These are phyloP conservation scores for Auxenochlorella protothecoides DNA, from an alignment of 139 green algal species.

Conservation along the genomic window DNA sequence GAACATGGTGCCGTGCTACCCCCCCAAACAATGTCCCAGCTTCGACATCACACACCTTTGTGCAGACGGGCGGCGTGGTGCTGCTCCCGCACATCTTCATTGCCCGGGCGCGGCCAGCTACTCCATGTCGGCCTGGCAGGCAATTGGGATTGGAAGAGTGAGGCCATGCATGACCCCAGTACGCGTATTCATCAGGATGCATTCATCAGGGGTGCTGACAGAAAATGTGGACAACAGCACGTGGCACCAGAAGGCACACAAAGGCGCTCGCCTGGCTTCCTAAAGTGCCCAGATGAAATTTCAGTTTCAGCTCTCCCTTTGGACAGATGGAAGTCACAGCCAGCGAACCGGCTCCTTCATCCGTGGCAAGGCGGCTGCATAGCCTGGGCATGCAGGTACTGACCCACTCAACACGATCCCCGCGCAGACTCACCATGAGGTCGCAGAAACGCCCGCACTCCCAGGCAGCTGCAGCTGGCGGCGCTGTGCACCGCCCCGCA, in stretches of 20 bases:
- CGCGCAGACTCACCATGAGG: too few species aligned
- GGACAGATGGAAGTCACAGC: slow-evolving; percentile 4
- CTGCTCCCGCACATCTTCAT: too few species aligned
- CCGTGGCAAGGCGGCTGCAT: slow-evolving; percentile 20
- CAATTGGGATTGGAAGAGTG: too few species aligned
- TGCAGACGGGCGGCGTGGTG: too few species aligned
- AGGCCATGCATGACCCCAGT: too few species aligned
- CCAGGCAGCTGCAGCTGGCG: neutral
- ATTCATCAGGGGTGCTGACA: neutral
- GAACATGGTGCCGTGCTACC: neutral
- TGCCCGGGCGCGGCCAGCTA: too few species aligned
- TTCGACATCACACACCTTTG: neutral
- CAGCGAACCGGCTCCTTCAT: slow-evolving; percentile 3
- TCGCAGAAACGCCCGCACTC: neutral
- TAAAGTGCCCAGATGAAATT: slow-evolving; percentile 15
- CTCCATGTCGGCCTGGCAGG: too few species aligned
- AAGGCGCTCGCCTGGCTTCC: slow-evolving; percentile 10
- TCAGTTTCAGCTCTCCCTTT: slow-evolving; percentile 17
- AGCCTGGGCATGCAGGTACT: neutral
- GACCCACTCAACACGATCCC: too few species aligned
- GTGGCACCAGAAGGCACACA: slow-evolving; percentile 17
- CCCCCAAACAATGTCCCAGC: neutral
- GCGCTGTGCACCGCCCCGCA: neutral
- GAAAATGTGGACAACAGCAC: slow-evolving; percentile 16
- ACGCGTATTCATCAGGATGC: too few species aligned